These are phyloP conservation scores for Quercus cerris DNA, from an alignment of 306 rosid species.

Conservation along the genomic window DNA sequence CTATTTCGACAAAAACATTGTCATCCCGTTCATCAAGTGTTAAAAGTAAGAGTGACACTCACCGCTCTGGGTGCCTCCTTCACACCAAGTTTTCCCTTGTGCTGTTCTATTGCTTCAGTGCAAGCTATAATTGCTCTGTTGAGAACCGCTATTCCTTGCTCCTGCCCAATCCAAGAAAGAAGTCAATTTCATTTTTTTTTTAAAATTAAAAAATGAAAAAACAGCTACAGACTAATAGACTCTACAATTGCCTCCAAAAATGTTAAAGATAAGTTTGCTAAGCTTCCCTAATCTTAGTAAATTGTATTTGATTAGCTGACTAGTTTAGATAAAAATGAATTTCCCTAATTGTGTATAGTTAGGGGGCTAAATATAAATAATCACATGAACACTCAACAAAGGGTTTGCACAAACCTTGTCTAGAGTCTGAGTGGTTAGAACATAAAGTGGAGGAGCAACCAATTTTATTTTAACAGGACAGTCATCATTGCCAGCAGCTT, in stretches of 20 bases:
- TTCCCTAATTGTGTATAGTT: neutral
- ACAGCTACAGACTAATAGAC: neutral
- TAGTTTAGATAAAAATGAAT: neutral
- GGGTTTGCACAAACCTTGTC: conserved; percentile 70
- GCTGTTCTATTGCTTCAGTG: conserved; percentile 70
- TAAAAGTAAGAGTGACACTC: conserved; percentile 33
- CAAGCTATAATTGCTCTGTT: conserved; percentile 67
- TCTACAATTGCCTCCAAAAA: neutral
- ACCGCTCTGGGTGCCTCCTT: conserved; percentile 94
- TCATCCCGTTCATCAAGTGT: neutral
- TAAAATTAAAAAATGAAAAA: too few species aligned
- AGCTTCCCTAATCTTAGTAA: neutral
- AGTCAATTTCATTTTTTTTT: conserved; percentile 13
- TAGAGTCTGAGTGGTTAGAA: conserved; percentile 94
- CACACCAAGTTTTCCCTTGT: conserved; percentile 84
- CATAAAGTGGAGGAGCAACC: conserved; percentile 97
- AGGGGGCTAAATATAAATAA: neutral
- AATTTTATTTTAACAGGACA: conserved; percentile 97
- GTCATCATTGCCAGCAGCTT: conserved; percentile 86
- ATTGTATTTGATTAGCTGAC: neutral
- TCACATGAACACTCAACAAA: neutral
- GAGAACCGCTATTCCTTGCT: conserved; percentile 87
- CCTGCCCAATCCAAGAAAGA: conserved; percentile 44
- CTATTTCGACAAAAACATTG: neutral
- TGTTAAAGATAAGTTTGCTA: neutral